phyloP scores from a whole-genome alignment of 768 basidiomycete genomes.

The Gautieria morchelliformis region DNA sequence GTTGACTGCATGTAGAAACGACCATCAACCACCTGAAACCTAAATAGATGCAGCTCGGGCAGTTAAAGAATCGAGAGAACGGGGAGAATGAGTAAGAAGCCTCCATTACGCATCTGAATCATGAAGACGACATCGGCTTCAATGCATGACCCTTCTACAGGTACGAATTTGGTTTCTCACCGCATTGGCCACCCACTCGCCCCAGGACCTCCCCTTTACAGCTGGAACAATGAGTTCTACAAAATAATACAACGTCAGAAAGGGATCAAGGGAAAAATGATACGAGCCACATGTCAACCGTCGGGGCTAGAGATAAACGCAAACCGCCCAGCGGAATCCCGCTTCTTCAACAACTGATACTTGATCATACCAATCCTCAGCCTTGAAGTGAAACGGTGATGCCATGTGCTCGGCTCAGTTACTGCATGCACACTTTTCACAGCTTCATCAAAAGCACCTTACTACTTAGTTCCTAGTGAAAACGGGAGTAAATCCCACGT shows the following conservation, averaged over 20 bases:
- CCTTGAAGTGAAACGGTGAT: constrained; percentile 23
- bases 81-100: background rate
- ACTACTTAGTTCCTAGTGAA: constrained; percentile 16
- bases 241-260: background rate
- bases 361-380: constrained; percentile 10
- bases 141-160: too few species aligned
- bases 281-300: background rate
- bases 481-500: constrained; percentile 5
- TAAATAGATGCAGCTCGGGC: background rate
- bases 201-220: constrained; percentile 31
- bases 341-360: background rate
- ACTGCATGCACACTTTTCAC: constrained; percentile 43
- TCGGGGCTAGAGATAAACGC: too few species aligned
- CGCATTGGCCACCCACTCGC: background rate
- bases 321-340: too few species aligned
- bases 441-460: constrained; percentile 37
- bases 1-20: background rate
- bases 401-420: constrained; percentile 38
- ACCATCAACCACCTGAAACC: too few species aligned
- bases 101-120: background rate
- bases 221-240: constrained; percentile 32
- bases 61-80: too few species aligned
- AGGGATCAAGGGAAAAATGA: too few species aligned
- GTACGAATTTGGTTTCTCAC: too few species aligned
- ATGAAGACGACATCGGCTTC: too few species aligned